These are phyloP conservation scores for Rhizoclosmatium globosum DNA, from an alignment of 192 early-diverging fungal species.

Conservation along the genomic window DNA sequence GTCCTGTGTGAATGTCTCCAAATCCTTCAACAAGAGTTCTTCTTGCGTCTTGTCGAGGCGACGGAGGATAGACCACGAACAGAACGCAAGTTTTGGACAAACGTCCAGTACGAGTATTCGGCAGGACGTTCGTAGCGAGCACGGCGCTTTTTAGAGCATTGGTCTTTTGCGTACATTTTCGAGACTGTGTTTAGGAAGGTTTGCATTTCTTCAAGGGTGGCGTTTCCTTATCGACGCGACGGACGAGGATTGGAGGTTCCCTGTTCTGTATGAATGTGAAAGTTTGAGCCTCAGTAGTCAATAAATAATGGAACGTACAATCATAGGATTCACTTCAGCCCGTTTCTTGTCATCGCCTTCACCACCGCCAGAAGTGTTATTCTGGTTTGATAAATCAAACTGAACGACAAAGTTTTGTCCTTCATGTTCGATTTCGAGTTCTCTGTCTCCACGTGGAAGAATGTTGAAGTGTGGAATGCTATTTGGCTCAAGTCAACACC, in stretches of 20 bases:
- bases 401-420: conserved; percentile 33
- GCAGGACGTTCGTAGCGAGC: conserved; percentile 45
- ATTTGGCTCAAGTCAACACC: conserved; percentile 15
- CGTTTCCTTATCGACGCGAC: conserved; percentile 29
- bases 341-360: conserved; percentile 22
- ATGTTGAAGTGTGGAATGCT: conserved; percentile 45
- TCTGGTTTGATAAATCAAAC: conserved; percentile 33
- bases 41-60: conserved; percentile 61
- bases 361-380: conserved; percentile 2
- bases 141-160: conserved; percentile 31
- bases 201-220: conserved; percentile 46
- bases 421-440: conserved; percentile 44
- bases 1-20: conserved; percentile 58
- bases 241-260: conserved; percentile 47
- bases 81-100: conserved; percentile 35
- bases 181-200: conserved; percentile 29
- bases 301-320: background rate
- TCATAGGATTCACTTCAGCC: conserved; percentile 12
- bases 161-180: conserved; percentile 41
- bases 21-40: conserved; percentile 51
- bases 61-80: conserved; percentile 58
- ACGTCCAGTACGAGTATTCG: conserved; percentile 38
- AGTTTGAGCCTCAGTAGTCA: no score
- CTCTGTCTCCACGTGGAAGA: conserved; percentile 40
- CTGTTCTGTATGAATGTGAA: background rate